Evolutionary conservation across 2,329 filamentous ascomycete genomes (phyloP), one percentile per base, ranked within the genome.

Genomic region (Aspergillus hortae): DNA sequence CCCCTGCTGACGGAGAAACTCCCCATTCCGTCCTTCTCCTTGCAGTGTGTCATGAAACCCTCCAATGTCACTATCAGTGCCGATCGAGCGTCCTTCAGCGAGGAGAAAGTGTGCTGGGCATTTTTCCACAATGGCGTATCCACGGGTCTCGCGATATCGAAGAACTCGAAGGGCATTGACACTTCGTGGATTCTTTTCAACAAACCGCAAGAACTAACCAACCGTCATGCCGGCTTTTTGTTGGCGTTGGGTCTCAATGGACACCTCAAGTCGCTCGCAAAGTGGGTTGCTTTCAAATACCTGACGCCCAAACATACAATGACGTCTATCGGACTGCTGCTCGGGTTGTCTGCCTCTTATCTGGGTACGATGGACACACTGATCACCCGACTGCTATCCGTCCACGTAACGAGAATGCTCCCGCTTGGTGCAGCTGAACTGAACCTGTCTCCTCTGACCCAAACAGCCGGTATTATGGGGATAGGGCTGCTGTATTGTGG

Each of bases 131-230:
- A 95, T 53, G 94, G 94, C 6, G 92, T 95, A 27, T 88, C 92
- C n/a, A 90, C 89, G 21, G 94, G 94, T 3, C 75, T 99, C 23
- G 89, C 91, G 52, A 95, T 99, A 47, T 96, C 94, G 5, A 87
- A 86, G 11, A 82, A 90, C 51, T 92, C 92, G 3, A 90, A 90
- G 64, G 92, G 92, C 4, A 97, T 99, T 56, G 94, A 99, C 66
- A 96, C 92, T 0, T 97, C 92, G 0, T 99, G 95, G 95, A 96
- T 99, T 60, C 81, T 96, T 32, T 99, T 95, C 79, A 99, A 99
- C 75, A 96, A 96, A 67, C 92, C 94, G 0, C 82, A 85, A 35
- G 94, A 99, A 48, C 80, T 96, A 12, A 96, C 88, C 57, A 96
- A 97, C 66, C 84, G 94, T n/a, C 94, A 99, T 69, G 95, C 94